Evolutionary conservation across 345 rosid genomes (phyloP), one percentile per base, ranked within the genome.

Genomic region (Orychophragmus violaceus): DNA sequence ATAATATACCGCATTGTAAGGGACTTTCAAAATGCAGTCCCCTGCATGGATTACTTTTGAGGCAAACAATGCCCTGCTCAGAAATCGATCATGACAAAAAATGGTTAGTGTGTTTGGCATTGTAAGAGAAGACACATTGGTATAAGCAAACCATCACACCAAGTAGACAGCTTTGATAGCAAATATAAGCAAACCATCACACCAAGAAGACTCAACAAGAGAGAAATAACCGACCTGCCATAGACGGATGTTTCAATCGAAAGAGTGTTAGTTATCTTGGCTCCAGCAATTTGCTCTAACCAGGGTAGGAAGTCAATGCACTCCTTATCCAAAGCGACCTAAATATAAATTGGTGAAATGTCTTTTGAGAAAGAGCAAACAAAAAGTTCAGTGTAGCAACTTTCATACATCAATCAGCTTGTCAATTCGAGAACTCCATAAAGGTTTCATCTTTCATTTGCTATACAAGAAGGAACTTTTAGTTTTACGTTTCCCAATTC

Each of bases 221-320:
- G 24, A 45, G 51, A 45, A 8, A 57, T 24, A 66, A 66, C 64
- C 2, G 63, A 87, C 98, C 95, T 84, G 62, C 96, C 93, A 39
- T 75, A 64, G n/a, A 49, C 48, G 11, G 96, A 89, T 78, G 71
- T 87, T 29, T 95, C 93, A n/a, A 89, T 82, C 6, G 85, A 79
- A 46, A 89, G 87, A 59, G 68, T 61, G 3, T 85, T 69, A 1
- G 88, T 82, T 35, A 92, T 71, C 69, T 79, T 74, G n/a, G 46
- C 75, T 58, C 88, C 88, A 53, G 95, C 82, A 70, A 78, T 82
- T 18, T 37, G 60, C 75, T 87, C 90, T 76, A 92, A 66, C 96
- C 98, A 92, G 4, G 93, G 89, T 80, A 92, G 78, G 75, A 92
- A 92, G 32, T 75, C 86, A 39, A 54, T 71, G 64, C 78, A 79